phyloP scores from a whole-genome alignment of 2,329 filamentous ascomycete genomes.

The Escovopsis weberi region DNA sequence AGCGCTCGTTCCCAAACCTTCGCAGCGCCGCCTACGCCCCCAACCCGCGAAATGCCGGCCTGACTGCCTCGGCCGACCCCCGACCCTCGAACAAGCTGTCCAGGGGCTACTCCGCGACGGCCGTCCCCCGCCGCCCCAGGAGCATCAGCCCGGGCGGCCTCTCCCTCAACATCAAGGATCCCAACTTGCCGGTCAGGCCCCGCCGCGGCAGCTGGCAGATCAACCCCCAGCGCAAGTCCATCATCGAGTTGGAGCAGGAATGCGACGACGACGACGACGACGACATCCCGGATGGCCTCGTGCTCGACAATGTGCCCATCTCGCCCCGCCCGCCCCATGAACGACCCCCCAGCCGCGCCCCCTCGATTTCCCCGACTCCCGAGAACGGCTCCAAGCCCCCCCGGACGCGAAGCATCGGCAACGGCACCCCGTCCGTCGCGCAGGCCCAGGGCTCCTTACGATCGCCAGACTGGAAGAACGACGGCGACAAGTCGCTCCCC shows the following conservation, averaged over 20 bases:
- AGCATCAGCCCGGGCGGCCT: conserved; percentile 37
- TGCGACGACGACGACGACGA: conserved; percentile 63
- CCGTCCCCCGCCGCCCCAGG: conserved; percentile 29
- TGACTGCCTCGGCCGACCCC: conserved; percentile 19
- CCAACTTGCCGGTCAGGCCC: conserved; percentile 23
- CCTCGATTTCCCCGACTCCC: conserved; percentile 39
- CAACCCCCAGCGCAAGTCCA: conserved; percentile 47
- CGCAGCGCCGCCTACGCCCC: conserved; percentile 28
- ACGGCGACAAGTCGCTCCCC: conserved; percentile 22
- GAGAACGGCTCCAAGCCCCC: conserved; percentile 33
- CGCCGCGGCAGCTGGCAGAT: conserved; percentile 60
- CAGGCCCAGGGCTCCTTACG: conserved; percentile 44
- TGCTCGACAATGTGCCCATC: conserved; percentile 71
- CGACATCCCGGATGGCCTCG: conserved; percentile 64
- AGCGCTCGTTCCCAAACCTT: conserved; percentile 31
- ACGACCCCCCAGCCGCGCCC: conserved; percentile 36
- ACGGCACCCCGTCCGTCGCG: conserved; percentile 46
- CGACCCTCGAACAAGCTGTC: conserved; percentile 13
- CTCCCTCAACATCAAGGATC: conserved; percentile 30
- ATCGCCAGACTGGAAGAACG: conserved; percentile 40
- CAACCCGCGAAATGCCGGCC: conserved; percentile 38
- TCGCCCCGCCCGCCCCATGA: conserved; percentile 53
- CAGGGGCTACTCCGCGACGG: conserved; percentile 20
- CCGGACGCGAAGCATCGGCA: conserved; percentile 42
- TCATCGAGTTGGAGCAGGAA: conserved; percentile 58